Base-by-base conservation (phyloP, 1,284 basidiomycete genomes). In the Trametes polyzona region DNA sequence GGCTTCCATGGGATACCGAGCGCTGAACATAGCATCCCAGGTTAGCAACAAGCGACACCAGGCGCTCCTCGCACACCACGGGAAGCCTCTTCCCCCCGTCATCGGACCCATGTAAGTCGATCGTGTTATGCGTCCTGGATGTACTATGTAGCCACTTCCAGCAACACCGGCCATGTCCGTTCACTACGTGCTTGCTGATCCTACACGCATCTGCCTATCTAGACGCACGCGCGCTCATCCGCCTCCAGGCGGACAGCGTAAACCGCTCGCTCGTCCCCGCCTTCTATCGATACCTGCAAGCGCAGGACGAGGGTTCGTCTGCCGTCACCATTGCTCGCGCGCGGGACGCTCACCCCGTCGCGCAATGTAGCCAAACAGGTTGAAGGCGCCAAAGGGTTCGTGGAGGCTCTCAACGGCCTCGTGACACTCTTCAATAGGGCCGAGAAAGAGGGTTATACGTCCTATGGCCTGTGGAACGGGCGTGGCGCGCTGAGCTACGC, bases 201-300 rank as follows among this genome's bases (percentile, higher is more conserved):
- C 10, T 43, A 30, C 37, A 26, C 39, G 12, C 42, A 35, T 50
- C 36, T 26, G 4, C 26, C 27, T 53, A 52, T 63, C 50, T 58
- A 87, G 88, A 90, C 71, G 82, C 83, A 2, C 78, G 87, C 0
- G 87, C 86, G 2, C 76, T 89, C 19, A 78, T 86, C 12, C 83
- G 87, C 17, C 80, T 93, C 5, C 84, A 90, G 67, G 78, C 81
- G 7, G 88, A 92, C 72, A 84, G 87, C 63, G 74, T 86, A 69
- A 87, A 83, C 62, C 84, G 86, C 6, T 71, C 72, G 17, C 70
- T 93, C 41, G 79, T 93, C 10, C 90, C 91, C 2, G 79, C 87
- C 0, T 93, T 93, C 73, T 93, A 93, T 66, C 83, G 88, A 23
- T 92, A 81, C 67, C 78, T 93, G 11, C 90, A 93, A 74, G 86